Percentiles rank a stretch among this genome's conserved stretches.
These are phyloP conservation scores for Psilocybe mexicana DNA, from an alignment of 1,284 basidiomycete genomes.

Conservation along the genomic window DNA sequence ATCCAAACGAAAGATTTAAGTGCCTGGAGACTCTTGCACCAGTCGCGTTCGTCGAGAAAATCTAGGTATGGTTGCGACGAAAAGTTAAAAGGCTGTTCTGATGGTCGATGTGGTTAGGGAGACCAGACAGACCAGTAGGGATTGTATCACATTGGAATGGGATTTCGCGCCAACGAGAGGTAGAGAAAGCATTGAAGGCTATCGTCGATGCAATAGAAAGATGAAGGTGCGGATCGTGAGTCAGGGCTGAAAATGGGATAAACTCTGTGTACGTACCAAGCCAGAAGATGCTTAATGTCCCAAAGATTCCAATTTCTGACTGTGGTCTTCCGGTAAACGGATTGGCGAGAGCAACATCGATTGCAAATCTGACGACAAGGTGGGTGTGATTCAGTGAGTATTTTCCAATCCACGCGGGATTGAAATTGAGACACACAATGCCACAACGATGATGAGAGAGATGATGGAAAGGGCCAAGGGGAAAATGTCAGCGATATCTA, in stretches of 20 bases:
- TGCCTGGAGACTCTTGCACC: slow-evolving; percentile 56
- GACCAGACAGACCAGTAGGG: slow-evolving; percentile 39
- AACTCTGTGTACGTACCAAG: slow-evolving; percentile 40
- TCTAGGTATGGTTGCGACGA: slow-evolving; percentile 28
- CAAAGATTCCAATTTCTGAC: slow-evolving; percentile 47
- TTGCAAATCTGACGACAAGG: slow-evolving; percentile 34
- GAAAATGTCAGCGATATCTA: slow-evolving; percentile 59
- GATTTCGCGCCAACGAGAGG: slow-evolving; percentile 50
- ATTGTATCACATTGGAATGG: slow-evolving; percentile 50
- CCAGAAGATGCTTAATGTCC: slow-evolving; percentile 52
- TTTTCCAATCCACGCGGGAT: neutral
- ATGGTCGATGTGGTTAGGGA: neutral
- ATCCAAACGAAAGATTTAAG: slow-evolving; percentile 61
- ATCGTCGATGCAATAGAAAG: neutral
- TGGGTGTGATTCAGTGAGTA: neutral
- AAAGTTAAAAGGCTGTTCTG: neutral
- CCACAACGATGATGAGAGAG: slow-evolving; percentile 44
- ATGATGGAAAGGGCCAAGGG: slow-evolving; percentile 57
- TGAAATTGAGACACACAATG: slow-evolving; percentile 35
- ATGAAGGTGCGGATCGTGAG: neutral
- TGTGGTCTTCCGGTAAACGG: slow-evolving; percentile 47
- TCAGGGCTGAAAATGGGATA: neutral
- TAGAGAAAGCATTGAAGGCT: slow-evolving; percentile 65
- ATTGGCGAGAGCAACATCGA: slow-evolving; percentile 44
- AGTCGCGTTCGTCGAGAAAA: slow-evolving; percentile 45